Percentiles rank a stretch among this genome's conserved stretches.
phyloP scores from a whole-genome alignment of 2,329 filamentous ascomycete genomes.

The Zymoseptoria pseudotritici region DNA sequence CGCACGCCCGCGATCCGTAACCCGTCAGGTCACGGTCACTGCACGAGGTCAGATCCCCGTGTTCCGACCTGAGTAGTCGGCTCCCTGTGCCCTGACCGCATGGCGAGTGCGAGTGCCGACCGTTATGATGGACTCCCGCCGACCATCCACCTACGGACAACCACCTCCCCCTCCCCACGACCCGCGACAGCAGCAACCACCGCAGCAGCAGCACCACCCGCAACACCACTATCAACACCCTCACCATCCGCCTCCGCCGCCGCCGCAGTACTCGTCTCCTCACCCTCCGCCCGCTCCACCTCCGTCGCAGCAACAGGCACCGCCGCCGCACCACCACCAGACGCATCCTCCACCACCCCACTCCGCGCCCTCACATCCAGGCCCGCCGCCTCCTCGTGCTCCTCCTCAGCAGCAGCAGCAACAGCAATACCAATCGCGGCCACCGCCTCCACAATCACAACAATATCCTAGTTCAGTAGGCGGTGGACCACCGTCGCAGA shows the following conservation, averaged over 20 bases:
- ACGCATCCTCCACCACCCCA: conserved; percentile 5
- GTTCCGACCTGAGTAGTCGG: conserved; percentile 10
- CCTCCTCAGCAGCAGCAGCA: conserved; percentile 15
- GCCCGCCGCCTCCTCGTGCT: conserved; percentile 8
- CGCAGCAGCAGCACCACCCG: conserved; percentile 5
- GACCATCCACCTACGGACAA: conserved; percentile 8
- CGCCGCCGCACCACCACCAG: conserved; percentile 4
- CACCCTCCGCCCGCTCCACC: conserved; percentile 7
- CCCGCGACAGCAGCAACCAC: conserved; percentile 7
- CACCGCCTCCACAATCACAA: conserved; percentile 12
- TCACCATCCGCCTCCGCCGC: conserved; percentile 3
- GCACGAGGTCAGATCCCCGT: conserved; percentile 14
- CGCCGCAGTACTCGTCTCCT: conserved; percentile 7
- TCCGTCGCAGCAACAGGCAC: conserved; percentile 6
- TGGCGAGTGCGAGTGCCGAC: conserved; percentile 13
- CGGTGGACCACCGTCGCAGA: conserved; percentile 7
- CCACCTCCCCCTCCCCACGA: conserved; percentile 9
- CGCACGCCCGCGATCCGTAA: conserved; percentile 10
- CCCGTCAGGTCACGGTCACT: conserved; percentile 1
- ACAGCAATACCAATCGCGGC: conserved; percentile 12
- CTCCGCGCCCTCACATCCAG: conserved; percentile 1
- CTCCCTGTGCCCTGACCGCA: conserved; percentile 17
- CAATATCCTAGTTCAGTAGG: conserved; percentile 13
- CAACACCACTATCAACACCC: conserved; percentile 12
- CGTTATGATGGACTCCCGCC: conserved; percentile 18